Percentiles rank a stretch among this genome's conserved stretches.
These are phyloP conservation scores for Aureobasidium sp. DNA, from an alignment of 2,329 filamentous ascomycete species.

Conservation along the genomic window DNA sequence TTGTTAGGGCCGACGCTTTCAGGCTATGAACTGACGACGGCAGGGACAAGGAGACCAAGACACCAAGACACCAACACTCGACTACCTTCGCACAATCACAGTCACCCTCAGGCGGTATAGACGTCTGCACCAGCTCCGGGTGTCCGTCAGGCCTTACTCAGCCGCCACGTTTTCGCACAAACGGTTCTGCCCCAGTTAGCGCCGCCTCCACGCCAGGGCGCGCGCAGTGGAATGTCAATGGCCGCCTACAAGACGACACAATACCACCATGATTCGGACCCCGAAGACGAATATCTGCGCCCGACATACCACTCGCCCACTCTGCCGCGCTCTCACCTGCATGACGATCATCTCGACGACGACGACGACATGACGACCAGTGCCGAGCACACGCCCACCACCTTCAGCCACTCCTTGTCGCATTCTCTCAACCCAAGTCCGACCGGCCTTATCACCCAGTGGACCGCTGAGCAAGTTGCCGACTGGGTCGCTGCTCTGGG, in stretches of 20 bases:
- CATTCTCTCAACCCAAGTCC: conserved; percentile 51
- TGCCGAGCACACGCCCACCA: conserved; percentile 68
- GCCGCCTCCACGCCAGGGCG: conserved; percentile 5
- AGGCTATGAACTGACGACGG: neutral
- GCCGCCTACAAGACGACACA: conserved; percentile 34
- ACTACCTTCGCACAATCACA: neutral
- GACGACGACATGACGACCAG: conserved; percentile 29
- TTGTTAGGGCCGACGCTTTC: neutral
- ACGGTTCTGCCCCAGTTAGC: conserved; percentile 1
- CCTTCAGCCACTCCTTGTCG: conserved; percentile 53
- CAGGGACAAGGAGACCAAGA: neutral
- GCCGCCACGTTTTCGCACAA: neutral
- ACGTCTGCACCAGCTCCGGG: neutral
- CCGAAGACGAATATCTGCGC: conserved; percentile 37
- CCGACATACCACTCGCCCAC: neutral
- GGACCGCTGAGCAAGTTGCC: conserved; percentile 79
- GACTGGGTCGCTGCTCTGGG: conserved; percentile 78
- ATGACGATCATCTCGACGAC: conserved; percentile 35
- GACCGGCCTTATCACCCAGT: conserved; percentile 68
- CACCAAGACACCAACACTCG: neutral
- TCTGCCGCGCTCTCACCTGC: neutral
- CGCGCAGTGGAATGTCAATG: conserved; percentile 9
- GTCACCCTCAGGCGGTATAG: neutral
- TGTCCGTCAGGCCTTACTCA: neutral
- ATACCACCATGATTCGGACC: conserved; percentile 70